A percentile compares a stretch with the other conserved stretches of the same genome.
Conservation (phyloP, 129 eudicot genomes). For the Pittosporum tobira region DNA sequence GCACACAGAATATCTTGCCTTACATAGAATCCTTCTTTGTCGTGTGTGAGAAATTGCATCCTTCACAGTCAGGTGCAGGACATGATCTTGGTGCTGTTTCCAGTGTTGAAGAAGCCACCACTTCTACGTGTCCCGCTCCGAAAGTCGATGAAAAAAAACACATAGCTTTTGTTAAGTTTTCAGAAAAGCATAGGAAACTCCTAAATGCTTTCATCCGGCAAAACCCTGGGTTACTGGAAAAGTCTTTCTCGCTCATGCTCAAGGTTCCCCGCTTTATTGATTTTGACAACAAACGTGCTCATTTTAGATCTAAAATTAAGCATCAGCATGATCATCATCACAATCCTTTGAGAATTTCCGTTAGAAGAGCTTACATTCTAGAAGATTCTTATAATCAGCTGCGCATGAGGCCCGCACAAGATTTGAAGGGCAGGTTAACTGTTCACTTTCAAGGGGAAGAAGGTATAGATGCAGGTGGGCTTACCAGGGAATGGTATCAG, state of each 20-base stretch:
- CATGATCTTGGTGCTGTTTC: constrained; percentile 33
- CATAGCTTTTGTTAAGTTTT: constrained; percentile 66
- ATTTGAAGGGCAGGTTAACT: constrained; percentile 84
- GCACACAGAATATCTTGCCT: constrained; percentile 85
- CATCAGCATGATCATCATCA: constrained; percentile 97
- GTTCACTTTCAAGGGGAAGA: constrained; percentile 99
- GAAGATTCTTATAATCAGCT: constrained; percentile 97
- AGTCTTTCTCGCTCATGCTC: constrained; percentile 88
- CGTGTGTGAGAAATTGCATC: constrained; percentile 91
- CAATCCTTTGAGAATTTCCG: constrained; percentile 87
- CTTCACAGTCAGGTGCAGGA: constrained; percentile 48
- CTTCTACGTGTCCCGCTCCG: no score
- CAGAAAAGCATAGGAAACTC: constrained; percentile 86
- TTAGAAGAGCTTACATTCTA: constrained; percentile 91
- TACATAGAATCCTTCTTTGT: constrained; percentile 93
- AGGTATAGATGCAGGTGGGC: constrained; percentile 99
- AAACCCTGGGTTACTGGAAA: constrained; percentile 91
- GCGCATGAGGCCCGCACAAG: constrained; percentile 81
- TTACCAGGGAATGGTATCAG: constrained; percentile 99
- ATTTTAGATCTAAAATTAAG: constrained; percentile 95
- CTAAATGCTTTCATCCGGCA: constrained; percentile 87
- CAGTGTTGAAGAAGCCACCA: constrained; percentile 61
- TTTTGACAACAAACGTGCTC: constrained; percentile 89
- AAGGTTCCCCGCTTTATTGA: constrained; percentile 96
- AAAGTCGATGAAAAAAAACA: constrained; percentile 76